These are phyloP conservation scores for Podaxis carcinomalis DNA, from an alignment of 768 basidiomycete species.

Conservation along the genomic window DNA sequence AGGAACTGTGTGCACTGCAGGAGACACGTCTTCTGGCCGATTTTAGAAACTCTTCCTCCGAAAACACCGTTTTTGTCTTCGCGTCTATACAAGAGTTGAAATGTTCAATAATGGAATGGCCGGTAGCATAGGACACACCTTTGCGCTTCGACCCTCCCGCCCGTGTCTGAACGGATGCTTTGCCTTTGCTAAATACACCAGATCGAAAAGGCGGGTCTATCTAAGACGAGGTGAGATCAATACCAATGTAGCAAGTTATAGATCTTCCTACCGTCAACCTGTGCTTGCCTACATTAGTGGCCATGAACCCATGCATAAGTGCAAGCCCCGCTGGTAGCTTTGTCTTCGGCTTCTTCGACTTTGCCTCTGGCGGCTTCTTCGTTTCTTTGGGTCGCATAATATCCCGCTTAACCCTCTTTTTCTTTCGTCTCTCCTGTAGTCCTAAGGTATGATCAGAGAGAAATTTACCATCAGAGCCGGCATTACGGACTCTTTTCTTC, in stretches of 20 bases:
- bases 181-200: constrained; percentile 66
- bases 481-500: constrained; percentile 20
- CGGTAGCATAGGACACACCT: constrained; percentile 16
- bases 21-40: constrained; percentile 13
- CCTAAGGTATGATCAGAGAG: constrained; percentile 33
- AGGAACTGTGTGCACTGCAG: background rate
- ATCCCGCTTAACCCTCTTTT: constrained; percentile 53
- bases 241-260: background rate
- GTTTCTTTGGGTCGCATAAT: constrained; percentile 37
- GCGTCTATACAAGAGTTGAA: background rate
- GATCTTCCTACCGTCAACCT: constrained; percentile 50
- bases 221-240: constrained; percentile 20
- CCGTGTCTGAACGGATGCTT: constrained; percentile 45
- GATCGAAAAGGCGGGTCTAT: constrained; percentile 34
- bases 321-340: constrained; percentile 48
- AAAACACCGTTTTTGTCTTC: constrained; percentile 27
- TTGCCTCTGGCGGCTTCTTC: constrained; percentile 15
- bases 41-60: constrained; percentile 44
- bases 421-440: constrained; percentile 58
- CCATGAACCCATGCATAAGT: constrained; percentile 64
- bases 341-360: constrained; percentile 22
- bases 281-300: constrained; percentile 57
- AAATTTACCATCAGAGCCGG: background rate
- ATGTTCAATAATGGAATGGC: background rate
- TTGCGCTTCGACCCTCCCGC: constrained; percentile 22